Evolutionary conservation across 2,329 filamentous ascomycete species (phyloP).

Genomic region (Shiraia bambusicola): DNA sequence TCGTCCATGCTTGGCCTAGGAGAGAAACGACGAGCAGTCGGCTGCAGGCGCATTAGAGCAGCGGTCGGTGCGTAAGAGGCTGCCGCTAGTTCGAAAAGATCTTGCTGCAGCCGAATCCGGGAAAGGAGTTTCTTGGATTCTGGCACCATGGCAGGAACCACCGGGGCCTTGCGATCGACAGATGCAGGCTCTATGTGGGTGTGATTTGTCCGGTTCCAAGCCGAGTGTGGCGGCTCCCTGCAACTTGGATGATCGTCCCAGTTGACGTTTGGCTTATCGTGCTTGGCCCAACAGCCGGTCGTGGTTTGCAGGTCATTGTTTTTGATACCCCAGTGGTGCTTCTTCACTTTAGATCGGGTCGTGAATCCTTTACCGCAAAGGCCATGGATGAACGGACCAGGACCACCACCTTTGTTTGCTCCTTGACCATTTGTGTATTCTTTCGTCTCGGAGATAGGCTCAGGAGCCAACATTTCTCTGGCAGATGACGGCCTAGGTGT

Average conservation of each 20-base stretch:
- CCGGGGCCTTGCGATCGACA: conserved; percentile 6
- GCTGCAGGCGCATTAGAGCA: too few relatives aligned
- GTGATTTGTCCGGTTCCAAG: neutral
- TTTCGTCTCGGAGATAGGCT: too few relatives aligned
- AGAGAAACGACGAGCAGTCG: too few relatives aligned
- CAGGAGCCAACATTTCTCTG: too few relatives aligned
- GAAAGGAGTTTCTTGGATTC: neutral
- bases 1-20: too few relatives aligned
- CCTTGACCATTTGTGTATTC: too few relatives aligned
- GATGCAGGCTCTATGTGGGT: neutral
- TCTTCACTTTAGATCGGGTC: conserved; percentile 30
- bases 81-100: neutral
- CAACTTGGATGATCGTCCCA: conserved; percentile 39
- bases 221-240: conserved; percentile 3
- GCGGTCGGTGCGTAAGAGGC: too few relatives aligned
- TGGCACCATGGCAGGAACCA: conserved; percentile 14
- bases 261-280: conserved; percentile 28
- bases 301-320: conserved; percentile 23
- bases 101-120: too few relatives aligned
- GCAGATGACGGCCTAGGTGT: too few relatives aligned
- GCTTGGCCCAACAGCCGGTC: conserved; percentile 37
- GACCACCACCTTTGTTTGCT: neutral
- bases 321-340: conserved; percentile 38
- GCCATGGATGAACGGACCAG: conserved; percentile 25
- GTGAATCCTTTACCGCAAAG: conserved; percentile 34